Conservation (phyloP, 1,139 yeast species). For the Candida tropicalis region DNA sequence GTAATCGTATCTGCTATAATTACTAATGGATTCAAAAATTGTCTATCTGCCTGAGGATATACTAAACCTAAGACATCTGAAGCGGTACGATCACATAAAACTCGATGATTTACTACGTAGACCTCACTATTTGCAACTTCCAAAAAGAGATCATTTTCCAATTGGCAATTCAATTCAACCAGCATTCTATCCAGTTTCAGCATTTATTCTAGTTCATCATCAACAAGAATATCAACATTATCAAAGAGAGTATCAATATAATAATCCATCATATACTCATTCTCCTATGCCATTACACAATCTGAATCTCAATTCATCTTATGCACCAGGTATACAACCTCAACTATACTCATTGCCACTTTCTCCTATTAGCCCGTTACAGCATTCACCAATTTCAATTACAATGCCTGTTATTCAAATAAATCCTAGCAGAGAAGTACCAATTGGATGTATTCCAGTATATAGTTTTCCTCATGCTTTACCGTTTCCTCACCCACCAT, state of each 20-base stretch:
- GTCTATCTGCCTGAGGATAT: constrained; percentile 1
- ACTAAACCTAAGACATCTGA: constrained; percentile 1
- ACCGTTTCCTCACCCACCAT: not conserved
- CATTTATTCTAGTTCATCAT: not conserved
- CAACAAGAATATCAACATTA: not conserved
- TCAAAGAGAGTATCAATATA: not conserved
- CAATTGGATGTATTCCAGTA: constrained; percentile 27
- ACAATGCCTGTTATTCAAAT: constrained; percentile 40
- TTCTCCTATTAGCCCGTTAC: constrained; percentile 2
- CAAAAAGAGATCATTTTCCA: not conserved
- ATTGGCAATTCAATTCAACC: not conserved
- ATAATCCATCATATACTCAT: not conserved
- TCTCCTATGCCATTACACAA: not conserved
- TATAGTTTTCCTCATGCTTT: constrained; percentile 5
- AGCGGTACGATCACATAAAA: not conserved
- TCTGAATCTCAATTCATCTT: not conserved
- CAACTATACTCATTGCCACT: not conserved
- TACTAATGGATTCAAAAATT: not conserved
- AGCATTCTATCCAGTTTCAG: not conserved
- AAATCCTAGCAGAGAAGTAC: constrained; percentile 28
- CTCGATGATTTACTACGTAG: not conserved
- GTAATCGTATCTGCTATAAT: too few species aligned
- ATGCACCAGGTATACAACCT: not conserved
- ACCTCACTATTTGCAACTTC: not conserved
- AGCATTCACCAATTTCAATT: constrained; percentile 33